Conservation (phyloP, 73 alveolate species). For the Stentor roeselii region DNA sequence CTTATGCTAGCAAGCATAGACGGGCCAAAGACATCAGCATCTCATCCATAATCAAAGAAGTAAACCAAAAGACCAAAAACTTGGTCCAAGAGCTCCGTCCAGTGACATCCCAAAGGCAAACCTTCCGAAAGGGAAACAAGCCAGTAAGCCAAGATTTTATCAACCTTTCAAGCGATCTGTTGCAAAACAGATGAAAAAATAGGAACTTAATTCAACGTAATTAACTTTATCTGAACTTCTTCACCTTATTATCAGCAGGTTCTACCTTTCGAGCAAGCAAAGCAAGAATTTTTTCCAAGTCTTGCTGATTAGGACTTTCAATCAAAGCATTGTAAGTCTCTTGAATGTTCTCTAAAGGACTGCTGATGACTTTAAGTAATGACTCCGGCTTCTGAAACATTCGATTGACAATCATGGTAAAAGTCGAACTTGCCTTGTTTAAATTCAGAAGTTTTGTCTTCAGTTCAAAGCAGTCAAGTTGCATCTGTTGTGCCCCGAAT, state of each 20-base stretch:
- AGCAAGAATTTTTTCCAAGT: conserved; percentile 32
- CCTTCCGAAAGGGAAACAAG: background rate
- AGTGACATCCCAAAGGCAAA: background rate
- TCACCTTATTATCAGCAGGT: background rate
- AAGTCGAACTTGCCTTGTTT: conserved; percentile 2
- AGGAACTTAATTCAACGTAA: too few relatives aligned
- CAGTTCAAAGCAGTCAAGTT: conserved; percentile 33
- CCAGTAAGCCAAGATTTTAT: background rate
- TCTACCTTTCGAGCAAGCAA: conserved; percentile 28
- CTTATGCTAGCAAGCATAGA: background rate
- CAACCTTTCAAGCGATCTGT: too few relatives aligned
- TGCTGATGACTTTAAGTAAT: conserved; percentile 35
- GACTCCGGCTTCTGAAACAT: conserved; percentile 27
- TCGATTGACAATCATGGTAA: conserved; percentile 15
- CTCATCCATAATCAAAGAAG: background rate
- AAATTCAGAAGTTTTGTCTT: conserved; percentile 20
- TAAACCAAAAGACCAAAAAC: background rate
- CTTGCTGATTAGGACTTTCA: conserved; percentile 25
- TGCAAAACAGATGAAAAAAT: too few relatives aligned
- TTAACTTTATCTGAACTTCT: background rate
- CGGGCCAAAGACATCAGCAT: background rate
- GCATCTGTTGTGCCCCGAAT: conserved; percentile 37
- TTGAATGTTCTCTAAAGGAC: conserved; percentile 26
- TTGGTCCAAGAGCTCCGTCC: background rate
- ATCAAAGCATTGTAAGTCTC: conserved; percentile 30